Conservation (phyloP, 805 yeast species). For the Sugiyamaella americana region DNA sequence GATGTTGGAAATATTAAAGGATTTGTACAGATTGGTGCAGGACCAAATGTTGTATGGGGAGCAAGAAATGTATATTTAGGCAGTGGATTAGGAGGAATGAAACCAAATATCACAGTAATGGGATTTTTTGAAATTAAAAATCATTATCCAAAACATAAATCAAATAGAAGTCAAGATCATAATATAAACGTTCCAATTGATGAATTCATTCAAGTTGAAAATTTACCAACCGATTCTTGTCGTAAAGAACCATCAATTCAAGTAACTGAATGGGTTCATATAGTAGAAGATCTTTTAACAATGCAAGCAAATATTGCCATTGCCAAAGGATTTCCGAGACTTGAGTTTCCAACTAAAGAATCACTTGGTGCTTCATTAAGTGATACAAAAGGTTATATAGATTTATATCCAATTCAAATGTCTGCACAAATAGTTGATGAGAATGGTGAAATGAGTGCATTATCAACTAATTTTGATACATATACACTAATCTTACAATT, state of each 20-base stretch:
- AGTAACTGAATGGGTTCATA: conserved; percentile 82
- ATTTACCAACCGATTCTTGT: conserved; percentile 73
- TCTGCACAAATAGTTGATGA: conserved; percentile 67
- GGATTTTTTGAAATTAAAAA: conserved; percentile 72
- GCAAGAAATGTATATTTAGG: conserved; percentile 87
- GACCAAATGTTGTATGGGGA: conserved; percentile 90
- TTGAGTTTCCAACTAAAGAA: conserved; percentile 51
- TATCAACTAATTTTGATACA: conserved; percentile 91
- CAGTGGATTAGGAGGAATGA: conserved; percentile 98
- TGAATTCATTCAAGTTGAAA: conserved; percentile 33
- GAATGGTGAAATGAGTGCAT: conserved; percentile 45
- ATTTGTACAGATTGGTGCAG: conserved; percentile 86
- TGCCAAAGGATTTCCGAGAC: conserved; percentile 74
- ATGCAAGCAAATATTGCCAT: conserved; percentile 91
- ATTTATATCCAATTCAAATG: conserved; percentile 96
- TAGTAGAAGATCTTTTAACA: conserved; percentile 80
- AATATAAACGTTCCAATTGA: too few relatives aligned
- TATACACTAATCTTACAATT: conserved; percentile 88
- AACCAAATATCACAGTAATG: conserved; percentile 86
- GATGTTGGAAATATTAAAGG: conserved; percentile 80
- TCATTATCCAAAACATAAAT: conserved; percentile 17
- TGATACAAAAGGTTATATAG: conserved; percentile 47
- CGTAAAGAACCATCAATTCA: conserved; percentile 63
- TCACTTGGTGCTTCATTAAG: conserved; percentile 20
- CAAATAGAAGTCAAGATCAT: neutral